Base-by-base conservation (phyloP, 2,329 filamentous ascomycete genomes). In the Clonostachys sp. region DNA sequence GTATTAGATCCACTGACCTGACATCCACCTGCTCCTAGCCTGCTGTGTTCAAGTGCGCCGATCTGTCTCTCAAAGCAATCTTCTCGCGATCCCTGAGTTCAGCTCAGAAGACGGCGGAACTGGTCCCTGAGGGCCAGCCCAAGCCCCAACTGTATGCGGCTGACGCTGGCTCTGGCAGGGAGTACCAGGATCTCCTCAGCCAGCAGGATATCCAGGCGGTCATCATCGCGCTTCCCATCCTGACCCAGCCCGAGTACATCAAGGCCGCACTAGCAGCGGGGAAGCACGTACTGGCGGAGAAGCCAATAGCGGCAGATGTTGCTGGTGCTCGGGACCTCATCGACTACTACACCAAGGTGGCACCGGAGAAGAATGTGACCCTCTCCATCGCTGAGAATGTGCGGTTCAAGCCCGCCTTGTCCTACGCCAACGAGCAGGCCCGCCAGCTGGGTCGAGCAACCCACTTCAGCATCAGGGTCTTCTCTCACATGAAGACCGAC, bases 321-420 rank as follows among this genome's bases (percentile, higher is more conserved):
- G 67, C 70, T 2, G 57, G 60, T 2, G 74, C 65, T 14, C 55
- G 63, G 51, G 58, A 64, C 48, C 66, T 77, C 9, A 64, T 77
- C 39, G 62, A 57, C 6, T 65, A 57, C 51, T 62, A 63, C 50
- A 52, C 53, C 17, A 45, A 49, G 5, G 49, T 70, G 6, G 57
- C 56, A 12, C 50, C 51, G 12, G 56, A 57, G 12, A 55, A 51
- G 34, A 50, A 49, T 34, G 58, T 58, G 12, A 75, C 74, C 6
- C 81, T 82, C 66, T 72, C 72, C 13, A 75, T 91, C 5, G 87
- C 85, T 0, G 88, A 91, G 64, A 90, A 91, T 65, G 87, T 81
- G 60, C 77, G 87, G 45, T 90, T 82, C 66, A 63, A 79, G 47
- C 70, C 77, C 33, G 70, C 71, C 12, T 82, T 81, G 57, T 49